A percentile compares a stretch with the other conserved stretches of the same genome.
Evolutionary conservation across 441 rosid species (phyloP).

Genomic region (Jatropha multifida): DNA sequence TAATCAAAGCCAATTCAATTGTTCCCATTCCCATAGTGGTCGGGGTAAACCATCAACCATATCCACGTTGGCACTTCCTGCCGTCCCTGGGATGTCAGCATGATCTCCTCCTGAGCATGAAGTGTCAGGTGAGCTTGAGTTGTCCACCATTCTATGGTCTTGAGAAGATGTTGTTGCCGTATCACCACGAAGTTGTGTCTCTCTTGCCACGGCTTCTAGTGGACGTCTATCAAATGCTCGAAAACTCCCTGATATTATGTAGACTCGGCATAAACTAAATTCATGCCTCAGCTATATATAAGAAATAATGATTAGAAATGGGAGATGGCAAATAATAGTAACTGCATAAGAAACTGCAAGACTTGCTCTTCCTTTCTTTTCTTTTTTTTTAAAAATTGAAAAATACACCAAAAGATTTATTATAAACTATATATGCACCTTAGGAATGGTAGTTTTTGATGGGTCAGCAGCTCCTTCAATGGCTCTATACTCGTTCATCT

Average conservation of each 20-base stretch:
- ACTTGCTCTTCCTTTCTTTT: not conserved
- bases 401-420: not conserved
- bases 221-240: conserved; percentile 89
- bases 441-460: conserved; percentile 34
- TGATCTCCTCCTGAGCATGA: conserved; percentile 42
- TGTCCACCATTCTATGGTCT: conserved; percentile 22
- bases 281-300: conserved; percentile 65
- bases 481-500: conserved; percentile 82
- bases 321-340: not conserved
- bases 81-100: conserved; percentile 24
- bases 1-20: conserved; percentile 36
- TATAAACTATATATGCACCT: conserved; percentile 35
- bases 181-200: conserved; percentile 24
- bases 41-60: conserved; percentile 30
- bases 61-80: conserved; percentile 25
- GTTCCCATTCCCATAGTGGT: conserved; percentile 61
- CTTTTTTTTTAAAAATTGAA: not conserved
- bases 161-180: conserved; percentile 35
- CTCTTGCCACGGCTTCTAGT: conserved; percentile 31
- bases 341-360: not conserved
- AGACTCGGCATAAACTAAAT: conserved; percentile 71
- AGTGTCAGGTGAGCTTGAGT: conserved; percentile 38
- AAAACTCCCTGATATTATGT: conserved; percentile 57
- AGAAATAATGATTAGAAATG: conserved; percentile 19
- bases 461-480: conserved; percentile 39